Percentiles rank a stretch among this genome's conserved stretches.
These are phyloP conservation scores for Crepidotus sp. DNA, from an alignment of 1,284 basidiomycete species.

Conservation along the genomic window DNA sequence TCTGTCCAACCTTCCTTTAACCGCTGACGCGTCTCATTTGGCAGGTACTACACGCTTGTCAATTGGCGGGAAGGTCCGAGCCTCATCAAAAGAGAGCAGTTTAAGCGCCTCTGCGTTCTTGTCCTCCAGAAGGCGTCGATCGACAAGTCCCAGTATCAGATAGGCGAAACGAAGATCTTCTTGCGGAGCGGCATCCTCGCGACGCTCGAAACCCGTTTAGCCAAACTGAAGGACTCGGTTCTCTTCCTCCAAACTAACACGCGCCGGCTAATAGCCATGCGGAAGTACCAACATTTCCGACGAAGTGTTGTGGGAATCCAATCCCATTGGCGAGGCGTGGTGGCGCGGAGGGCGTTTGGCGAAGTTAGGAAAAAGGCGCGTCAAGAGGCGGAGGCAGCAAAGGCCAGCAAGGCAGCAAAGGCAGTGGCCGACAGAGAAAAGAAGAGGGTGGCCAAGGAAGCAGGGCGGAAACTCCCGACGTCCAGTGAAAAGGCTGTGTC, in stretches of 20 bases:
- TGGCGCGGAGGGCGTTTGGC: conserved; percentile 12
- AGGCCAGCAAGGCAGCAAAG: conserved; percentile 7
- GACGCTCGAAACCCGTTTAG: conserved; percentile 87
- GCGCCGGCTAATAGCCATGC: conserved; percentile 12
- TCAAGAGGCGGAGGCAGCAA: conserved; percentile 14
- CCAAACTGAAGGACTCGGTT: conserved; percentile 82
- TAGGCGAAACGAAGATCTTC: conserved; percentile 97
- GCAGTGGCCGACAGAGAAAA: conserved; percentile 7
- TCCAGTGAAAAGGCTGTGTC: neutral
- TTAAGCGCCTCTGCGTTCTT: conserved; percentile 71
- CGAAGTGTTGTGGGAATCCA: conserved; percentile 14
- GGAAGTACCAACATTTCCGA: conserved; percentile 10
- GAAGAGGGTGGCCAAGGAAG: conserved; percentile 4
- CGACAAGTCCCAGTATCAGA: conserved; percentile 93
- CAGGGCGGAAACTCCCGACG: neutral
- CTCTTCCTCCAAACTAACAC: conserved; percentile 14
- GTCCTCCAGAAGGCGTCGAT: conserved; percentile 83
- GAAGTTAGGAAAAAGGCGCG: conserved; percentile 10
- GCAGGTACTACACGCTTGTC: conserved; percentile 93
- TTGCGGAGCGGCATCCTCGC: conserved; percentile 99
- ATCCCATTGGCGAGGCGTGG: conserved; percentile 12
- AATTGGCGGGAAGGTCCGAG: conserved; percentile 78
- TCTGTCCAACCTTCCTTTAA: neutral
- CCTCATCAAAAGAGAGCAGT: conserved; percentile 72
- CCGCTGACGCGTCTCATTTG: conserved; percentile 1